A percentile compares a stretch with the other conserved stretches of the same genome.
Conservation (phyloP, 169 alveolate genomes). For the Eimeria sp. region DNA sequence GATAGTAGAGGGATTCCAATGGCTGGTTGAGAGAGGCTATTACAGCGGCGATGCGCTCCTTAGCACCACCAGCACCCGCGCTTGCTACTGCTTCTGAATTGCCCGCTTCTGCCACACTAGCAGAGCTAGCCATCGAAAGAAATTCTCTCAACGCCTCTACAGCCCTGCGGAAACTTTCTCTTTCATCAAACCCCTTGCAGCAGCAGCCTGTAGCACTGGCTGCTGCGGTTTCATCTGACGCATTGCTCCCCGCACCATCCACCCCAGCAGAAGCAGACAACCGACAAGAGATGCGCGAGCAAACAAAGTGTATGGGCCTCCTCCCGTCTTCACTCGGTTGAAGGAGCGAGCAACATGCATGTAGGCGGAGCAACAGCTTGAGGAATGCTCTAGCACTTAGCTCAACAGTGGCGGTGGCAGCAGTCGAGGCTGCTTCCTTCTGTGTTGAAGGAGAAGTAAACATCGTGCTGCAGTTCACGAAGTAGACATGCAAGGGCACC, state of each 20-base stretch:
- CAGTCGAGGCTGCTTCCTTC: background rate
- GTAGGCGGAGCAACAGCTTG: constrained; percentile 23
- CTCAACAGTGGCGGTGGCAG: background rate
- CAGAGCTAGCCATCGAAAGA: background rate
- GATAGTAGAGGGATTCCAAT: constrained; percentile 9
- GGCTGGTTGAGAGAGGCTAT: constrained; percentile 4
- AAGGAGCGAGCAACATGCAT: constrained; percentile 8
- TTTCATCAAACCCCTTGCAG: constrained; percentile 36
- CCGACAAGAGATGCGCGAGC: constrained; percentile 45
- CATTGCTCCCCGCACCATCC: background rate
- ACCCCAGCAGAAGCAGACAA: background rate
- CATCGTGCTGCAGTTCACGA: constrained; percentile 55
- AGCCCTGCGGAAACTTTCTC: constrained; percentile 35
- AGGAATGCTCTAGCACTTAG: constrained; percentile 6
- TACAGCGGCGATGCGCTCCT: background rate
- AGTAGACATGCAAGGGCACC: constrained; percentile 25
- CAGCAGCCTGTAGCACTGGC: constrained; percentile 45
- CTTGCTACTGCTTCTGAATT: background rate
- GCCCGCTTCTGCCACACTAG: background rate
- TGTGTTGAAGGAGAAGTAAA: background rate
- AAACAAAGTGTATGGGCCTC: constrained; percentile 12
- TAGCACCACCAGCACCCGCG: background rate
- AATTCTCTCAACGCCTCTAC: constrained; percentile 21
- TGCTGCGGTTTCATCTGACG: background rate
- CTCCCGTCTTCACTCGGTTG: background rate